Conservation (phyloP, 768 basidiomycete species). For the Xerocomus spinulosus region DNA sequence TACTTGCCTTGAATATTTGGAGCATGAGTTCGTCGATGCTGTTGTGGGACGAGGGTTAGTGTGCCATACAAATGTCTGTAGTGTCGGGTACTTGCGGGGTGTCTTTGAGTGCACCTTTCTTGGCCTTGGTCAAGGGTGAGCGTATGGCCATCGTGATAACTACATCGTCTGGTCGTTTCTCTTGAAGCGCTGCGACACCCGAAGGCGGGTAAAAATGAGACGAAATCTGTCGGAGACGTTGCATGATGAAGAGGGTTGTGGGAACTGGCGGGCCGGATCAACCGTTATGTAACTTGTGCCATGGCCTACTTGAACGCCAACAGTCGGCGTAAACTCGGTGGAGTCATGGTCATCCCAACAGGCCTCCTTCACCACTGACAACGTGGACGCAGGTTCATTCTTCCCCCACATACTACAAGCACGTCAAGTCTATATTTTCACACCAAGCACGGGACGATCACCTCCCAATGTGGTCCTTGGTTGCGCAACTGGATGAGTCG, state of each 20-base stretch:
- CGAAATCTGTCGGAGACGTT: slow-evolving; percentile 63
- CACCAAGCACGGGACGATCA: too few relatives aligned
- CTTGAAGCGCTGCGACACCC: slow-evolving; percentile 49
- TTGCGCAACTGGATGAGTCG: too few relatives aligned
- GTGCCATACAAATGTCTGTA: neutral
- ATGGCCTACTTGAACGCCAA: too few relatives aligned
- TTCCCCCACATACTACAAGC: too few relatives aligned
- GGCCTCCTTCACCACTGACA: too few relatives aligned
- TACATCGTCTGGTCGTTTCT: slow-evolving; percentile 67
- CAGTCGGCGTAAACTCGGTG: too few relatives aligned
- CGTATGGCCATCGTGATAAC: slow-evolving; percentile 80
- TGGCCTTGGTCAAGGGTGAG: slow-evolving; percentile 71
- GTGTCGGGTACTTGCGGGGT: slow-evolving; percentile 41
- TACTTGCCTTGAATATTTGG: slow-evolving; percentile 69
- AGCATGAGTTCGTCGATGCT: slow-evolving; percentile 78
- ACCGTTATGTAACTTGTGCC: too few relatives aligned
- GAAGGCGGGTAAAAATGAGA: slow-evolving; percentile 49
- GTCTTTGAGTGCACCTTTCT: slow-evolving; percentile 72
- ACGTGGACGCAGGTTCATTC: too few relatives aligned
- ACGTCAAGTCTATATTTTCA: too few relatives aligned
- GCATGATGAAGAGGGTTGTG: slow-evolving; percentile 34
- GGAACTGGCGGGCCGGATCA: neutral
- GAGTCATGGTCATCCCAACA: too few relatives aligned
- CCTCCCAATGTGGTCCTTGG: too few relatives aligned
- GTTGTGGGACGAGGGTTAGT: slow-evolving; percentile 10